A percentile compares a stretch with the other conserved stretches of the same genome.
Evolutionary conservation across 2,329 filamentous ascomycete genomes (phyloP).

Genomic region (Decorospora gaudefroyi): DNA sequence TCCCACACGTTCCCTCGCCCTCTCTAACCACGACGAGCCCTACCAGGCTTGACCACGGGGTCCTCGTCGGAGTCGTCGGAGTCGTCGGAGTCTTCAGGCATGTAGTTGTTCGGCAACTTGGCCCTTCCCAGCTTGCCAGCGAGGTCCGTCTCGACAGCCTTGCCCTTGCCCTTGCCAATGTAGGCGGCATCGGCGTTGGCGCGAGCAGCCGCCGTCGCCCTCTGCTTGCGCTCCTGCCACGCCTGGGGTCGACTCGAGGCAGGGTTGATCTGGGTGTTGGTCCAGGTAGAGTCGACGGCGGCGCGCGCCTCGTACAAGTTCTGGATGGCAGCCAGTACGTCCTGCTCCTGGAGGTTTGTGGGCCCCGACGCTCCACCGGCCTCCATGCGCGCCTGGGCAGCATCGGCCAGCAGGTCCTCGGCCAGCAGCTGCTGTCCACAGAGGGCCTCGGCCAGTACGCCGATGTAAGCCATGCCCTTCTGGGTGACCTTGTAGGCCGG

Average conservation of each 20-base stretch:
- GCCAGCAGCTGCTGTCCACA: neutral
- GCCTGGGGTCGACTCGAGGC: neutral
- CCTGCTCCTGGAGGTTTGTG: neutral
- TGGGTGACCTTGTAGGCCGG: neutral
- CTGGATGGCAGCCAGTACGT: neutral
- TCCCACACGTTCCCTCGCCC: neutral
- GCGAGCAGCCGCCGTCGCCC: neutral
- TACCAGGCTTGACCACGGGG: too few relatives aligned
- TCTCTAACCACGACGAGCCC: too few relatives aligned
- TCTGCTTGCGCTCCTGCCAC: neutral
- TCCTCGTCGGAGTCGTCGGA: neutral
- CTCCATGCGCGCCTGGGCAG: neutral
- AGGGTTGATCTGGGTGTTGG: neutral
- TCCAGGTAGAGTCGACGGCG: neutral
- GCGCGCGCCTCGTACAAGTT: neutral
- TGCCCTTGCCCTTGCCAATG: neutral
- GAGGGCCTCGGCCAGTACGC: neutral
- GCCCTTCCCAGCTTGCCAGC: neutral
- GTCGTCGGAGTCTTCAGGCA: neutral
- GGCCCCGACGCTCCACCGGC: neutral
- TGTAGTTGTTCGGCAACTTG: neutral
- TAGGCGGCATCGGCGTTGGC: neutral
- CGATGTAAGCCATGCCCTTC: neutral
- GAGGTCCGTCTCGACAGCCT: neutral
- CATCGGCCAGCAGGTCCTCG: neutral